These are phyloP conservation scores for Circinella umbellata DNA, from an alignment of 371 early-diverging fungal genomes.

Conservation along the genomic window DNA sequence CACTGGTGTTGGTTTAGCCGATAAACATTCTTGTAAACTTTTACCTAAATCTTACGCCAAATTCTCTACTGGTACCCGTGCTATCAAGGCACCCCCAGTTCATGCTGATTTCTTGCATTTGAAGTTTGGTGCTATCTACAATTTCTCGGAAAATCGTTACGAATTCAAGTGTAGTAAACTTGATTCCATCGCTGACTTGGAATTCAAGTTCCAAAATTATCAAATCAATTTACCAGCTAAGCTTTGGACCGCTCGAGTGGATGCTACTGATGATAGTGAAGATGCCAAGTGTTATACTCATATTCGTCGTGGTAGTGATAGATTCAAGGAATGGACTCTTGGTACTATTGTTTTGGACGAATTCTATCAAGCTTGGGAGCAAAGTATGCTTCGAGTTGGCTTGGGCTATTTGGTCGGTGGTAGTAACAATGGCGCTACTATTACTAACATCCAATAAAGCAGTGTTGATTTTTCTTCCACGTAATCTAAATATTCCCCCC, in stretches of 20 bases:
- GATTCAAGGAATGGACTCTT: slow-evolving; percentile 14
- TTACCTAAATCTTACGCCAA: slow-evolving; percentile 7
- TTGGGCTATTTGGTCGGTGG: neutral
- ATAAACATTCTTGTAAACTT: neutral
- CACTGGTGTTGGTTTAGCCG: neutral
- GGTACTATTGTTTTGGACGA: slow-evolving; percentile 4
- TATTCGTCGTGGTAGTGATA: slow-evolving; percentile 10
- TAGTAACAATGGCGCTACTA: too few relatives aligned
- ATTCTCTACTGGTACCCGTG: slow-evolving; percentile 3
- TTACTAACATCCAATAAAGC: too few relatives aligned
- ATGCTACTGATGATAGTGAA: neutral
- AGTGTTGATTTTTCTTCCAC: too few relatives aligned
- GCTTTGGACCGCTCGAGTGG: neutral
- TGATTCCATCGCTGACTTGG: neutral
- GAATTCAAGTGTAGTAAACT: slow-evolving; percentile 1
- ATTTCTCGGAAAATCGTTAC: slow-evolving; percentile 4
- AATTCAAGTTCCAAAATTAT: slow-evolving; percentile 2
- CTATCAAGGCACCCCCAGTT: slow-evolving; percentile 10
- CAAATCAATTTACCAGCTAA: neutral
- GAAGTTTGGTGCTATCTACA: slow-evolving; percentile 6
- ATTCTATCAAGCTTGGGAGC: slow-evolving; percentile 6
- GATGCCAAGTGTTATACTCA: slow-evolving; percentile 4
- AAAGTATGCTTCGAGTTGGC: neutral
- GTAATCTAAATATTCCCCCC: too few relatives aligned
- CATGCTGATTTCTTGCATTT: slow-evolving; percentile 11